Conservation (phyloP, 306 rosid genomes). For the Trifolium repens region DNA sequence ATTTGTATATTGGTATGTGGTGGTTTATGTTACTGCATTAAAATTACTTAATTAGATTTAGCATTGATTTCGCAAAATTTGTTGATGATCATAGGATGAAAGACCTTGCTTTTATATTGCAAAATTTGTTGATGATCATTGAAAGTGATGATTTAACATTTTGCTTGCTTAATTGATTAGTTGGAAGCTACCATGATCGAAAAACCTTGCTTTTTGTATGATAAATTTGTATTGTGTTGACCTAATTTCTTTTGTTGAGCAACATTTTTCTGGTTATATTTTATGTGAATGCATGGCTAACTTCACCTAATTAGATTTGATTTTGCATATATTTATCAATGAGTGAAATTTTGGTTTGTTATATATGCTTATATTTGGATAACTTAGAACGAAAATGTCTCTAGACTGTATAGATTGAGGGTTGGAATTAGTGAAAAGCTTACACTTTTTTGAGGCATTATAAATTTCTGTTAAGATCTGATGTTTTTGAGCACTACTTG, state of each 20-base stretch:
- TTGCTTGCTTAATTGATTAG: conserved; percentile 21
- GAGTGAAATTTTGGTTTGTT: conserved; percentile 12
- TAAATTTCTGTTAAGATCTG: neutral
- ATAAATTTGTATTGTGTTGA: neutral
- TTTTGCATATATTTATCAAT: neutral
- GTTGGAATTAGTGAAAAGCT: conserved; percentile 15
- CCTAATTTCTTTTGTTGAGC: conserved; percentile 12
- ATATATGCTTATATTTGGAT: conserved; percentile 15
- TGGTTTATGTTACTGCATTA: neutral
- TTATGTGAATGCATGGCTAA: neutral
- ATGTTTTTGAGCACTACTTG: neutral
- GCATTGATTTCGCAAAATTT: conserved; percentile 7
- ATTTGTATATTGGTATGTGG: neutral
- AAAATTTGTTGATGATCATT: conserved; percentile 12
- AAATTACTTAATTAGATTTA: neutral
- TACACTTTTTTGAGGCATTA: conserved; percentile 12
- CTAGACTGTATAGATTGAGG: conserved; percentile 21
- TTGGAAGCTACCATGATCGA: conserved; percentile 18
- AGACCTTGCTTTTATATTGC: no score
- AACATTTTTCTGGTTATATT: neutral
- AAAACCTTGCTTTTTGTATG: conserved; percentile 3
- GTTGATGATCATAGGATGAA: neutral
- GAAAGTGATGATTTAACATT: neutral
- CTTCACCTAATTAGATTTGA: neutral
- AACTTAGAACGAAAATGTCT: conserved; percentile 26